Evolutionary conservation across 305 asterid genomes (phyloP).

Genomic region (Solanum chacoense): DNA sequence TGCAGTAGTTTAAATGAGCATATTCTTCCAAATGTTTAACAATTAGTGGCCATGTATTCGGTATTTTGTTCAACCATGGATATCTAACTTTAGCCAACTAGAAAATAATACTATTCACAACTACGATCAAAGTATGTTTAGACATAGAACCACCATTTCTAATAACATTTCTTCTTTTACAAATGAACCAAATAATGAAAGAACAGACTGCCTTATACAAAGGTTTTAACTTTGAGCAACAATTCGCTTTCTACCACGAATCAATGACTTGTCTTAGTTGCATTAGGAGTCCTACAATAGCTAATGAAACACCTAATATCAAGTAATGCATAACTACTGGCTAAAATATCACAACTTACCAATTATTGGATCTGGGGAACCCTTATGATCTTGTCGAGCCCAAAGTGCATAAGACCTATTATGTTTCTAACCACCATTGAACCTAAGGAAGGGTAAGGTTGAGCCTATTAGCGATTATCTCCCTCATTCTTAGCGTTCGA

Average conservation of each 20-base stretch:
- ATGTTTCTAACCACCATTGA: too few relatives aligned
- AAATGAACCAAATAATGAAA: background rate
- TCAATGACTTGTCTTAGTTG: background rate
- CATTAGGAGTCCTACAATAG: background rate
- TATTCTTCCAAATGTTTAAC: background rate
- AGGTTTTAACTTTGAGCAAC: background rate
- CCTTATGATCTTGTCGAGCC: background rate
- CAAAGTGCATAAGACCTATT: background rate
- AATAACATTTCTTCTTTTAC: background rate
- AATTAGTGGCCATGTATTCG: background rate
- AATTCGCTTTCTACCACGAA: background rate
- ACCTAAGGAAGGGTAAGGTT: too few relatives aligned
- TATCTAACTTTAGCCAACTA: too few relatives aligned
- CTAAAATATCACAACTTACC: background rate
- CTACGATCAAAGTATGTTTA: background rate
- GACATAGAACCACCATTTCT: background rate
- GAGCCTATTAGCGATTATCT: too few relatives aligned
- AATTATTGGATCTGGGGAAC: background rate
- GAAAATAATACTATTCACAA: background rate
- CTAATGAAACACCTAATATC: background rate
- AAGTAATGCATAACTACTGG: background rate
- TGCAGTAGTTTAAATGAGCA: too few relatives aligned
- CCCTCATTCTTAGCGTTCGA: too few relatives aligned
- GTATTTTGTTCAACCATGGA: background rate
- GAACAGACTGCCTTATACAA: too few relatives aligned